Conservation (phyloP, 371 early-diverging fungal species). For the Apophysomyces sp. region DNA sequence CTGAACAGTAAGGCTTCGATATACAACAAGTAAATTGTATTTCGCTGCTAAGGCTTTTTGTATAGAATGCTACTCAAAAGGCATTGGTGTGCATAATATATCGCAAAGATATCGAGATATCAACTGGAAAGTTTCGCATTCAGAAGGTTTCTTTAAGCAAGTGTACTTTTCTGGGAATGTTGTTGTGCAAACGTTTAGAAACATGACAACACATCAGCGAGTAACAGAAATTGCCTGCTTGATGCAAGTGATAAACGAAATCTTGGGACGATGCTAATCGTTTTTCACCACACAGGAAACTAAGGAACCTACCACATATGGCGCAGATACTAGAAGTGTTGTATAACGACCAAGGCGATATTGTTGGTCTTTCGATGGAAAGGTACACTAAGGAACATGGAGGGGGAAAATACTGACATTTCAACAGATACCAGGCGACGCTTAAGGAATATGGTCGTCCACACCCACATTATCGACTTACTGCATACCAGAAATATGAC, state of each 20-base stretch:
- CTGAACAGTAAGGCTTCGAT: conserved; percentile 26
- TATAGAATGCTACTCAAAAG: conserved; percentile 38
- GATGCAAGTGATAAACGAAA: conserved; percentile 28
- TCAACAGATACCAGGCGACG: conserved; percentile 46
- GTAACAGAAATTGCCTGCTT: conserved; percentile 55
- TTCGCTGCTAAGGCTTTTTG: too few relatives aligned
- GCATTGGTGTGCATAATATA: conserved; percentile 33
- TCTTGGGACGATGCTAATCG: neutral
- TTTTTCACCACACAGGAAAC: conserved; percentile 31
- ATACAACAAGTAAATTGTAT: too few relatives aligned
- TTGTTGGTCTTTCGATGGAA: conserved; percentile 48
- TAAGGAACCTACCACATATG: conserved; percentile 44
- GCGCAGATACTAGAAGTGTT: conserved; percentile 47
- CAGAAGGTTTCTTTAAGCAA: conserved; percentile 53
- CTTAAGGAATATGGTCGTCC: conserved; percentile 61
- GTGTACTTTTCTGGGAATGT: conserved; percentile 47
- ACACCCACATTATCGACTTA: conserved; percentile 54
- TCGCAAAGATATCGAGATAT: conserved; percentile 29
- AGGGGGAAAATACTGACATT: neutral
- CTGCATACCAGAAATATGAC: conserved; percentile 60
- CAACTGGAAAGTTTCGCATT: conserved; percentile 42
- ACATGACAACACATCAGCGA: conserved; percentile 55
- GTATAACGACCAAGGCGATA: conserved; percentile 46
- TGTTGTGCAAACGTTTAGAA: conserved; percentile 49
- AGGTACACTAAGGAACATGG: conserved; percentile 17